A percentile compares a stretch with the other conserved stretches of the same genome.
Evolutionary conservation across 257 asterid genomes (phyloP).

Genomic region (Solanum sejunctum): DNA sequence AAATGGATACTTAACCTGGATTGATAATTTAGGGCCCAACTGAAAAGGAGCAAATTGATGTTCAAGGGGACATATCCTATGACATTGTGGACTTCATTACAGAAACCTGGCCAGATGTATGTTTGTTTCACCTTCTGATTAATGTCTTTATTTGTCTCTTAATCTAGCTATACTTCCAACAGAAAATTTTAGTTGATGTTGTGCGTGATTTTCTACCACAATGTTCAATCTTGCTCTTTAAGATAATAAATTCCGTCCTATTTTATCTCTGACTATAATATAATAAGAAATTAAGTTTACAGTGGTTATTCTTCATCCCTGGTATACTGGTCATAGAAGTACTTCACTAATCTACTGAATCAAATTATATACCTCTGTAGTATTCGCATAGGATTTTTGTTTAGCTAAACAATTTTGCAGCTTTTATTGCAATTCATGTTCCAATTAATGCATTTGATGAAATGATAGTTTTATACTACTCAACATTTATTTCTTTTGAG

Average conservation of each 20-base stretch:
- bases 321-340: background rate
- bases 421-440: background rate
- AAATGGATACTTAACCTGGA: background rate
- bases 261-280: background rate
- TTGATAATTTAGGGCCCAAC: slow-evolving; percentile 65
- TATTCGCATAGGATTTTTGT: background rate
- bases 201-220: background rate
- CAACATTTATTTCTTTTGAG: too few relatives aligned
- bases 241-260: too few relatives aligned
- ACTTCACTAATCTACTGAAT: background rate
- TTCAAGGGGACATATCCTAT: slow-evolving; percentile 93
- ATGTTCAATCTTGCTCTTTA: background rate
- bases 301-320: background rate
- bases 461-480: too few relatives aligned
- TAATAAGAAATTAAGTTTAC: background rate
- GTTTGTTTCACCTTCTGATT: slow-evolving; percentile 9
- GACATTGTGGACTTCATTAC: slow-evolving; percentile 95
- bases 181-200: background rate
- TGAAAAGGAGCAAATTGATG: slow-evolving; percentile 97
- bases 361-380: background rate
- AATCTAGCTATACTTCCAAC: background rate
- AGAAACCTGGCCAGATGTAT: slow-evolving; percentile 93
- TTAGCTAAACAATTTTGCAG: background rate
- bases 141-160: background rate
- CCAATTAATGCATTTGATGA: background rate